Evolutionary conservation across 176 grass and related monocot species (phyloP).

Genomic region (Avena insularis): DNA sequence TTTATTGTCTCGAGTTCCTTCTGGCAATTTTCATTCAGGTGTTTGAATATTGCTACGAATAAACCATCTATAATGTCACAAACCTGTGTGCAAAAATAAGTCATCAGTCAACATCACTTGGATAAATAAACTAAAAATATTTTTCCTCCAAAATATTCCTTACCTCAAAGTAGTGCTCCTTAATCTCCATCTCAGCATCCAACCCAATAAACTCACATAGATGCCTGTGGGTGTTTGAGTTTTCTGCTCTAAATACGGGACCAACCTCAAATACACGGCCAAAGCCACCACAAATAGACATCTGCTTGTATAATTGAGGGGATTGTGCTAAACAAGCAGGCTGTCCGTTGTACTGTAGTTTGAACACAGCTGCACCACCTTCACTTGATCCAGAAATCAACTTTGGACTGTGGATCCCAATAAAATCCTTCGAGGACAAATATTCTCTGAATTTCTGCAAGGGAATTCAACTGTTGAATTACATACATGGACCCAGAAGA

Average conservation of each 20-base stretch:
- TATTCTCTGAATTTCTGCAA: conserved; percentile 77
- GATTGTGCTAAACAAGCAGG: conserved; percentile 94
- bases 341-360: conserved; percentile 74
- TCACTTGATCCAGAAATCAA: conserved; percentile 82
- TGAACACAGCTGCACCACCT: conserved; percentile 97
- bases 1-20: conserved; percentile 89
- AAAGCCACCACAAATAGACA: conserved; percentile 82
- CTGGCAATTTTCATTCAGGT: conserved; percentile 77
- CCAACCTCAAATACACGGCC: conserved; percentile 91
- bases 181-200: conserved; percentile 96
- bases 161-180: conserved; percentile 98
- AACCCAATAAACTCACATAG: conserved; percentile 96
- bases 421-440: conserved; percentile 71
- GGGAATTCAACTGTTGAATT: neutral
- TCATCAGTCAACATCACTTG: neutral
- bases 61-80: conserved; percentile 89
- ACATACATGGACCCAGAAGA: neutral
- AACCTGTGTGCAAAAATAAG: conserved; percentile 59
- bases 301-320: conserved; percentile 89
- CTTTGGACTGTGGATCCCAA: conserved; percentile 89
- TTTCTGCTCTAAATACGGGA: conserved; percentile 83
- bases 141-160: conserved; percentile 1
- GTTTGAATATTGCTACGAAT: conserved; percentile 92
- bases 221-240: conserved; percentile 93
- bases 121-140: neutral